Evolutionary conservation across 495 filamentous ascomycete genomes (phyloP).

Genomic region (Trichoderma asperelloides): DNA sequence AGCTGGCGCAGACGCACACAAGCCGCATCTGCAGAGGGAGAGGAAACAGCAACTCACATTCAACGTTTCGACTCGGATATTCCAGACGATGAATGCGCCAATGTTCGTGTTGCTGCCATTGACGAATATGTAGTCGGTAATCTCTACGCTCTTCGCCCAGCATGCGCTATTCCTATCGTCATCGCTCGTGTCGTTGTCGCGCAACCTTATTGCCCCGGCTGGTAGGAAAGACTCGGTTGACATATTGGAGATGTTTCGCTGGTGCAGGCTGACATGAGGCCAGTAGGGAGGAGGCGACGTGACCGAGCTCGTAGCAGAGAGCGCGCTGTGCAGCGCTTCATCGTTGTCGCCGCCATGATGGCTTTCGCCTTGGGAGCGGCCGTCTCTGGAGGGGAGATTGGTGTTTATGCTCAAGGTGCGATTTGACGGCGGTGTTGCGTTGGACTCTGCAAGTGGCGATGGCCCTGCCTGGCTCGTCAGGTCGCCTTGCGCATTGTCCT

Average conservation of each 20-base stretch:
- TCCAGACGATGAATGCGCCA: slow-evolving; percentile 50
- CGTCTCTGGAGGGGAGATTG: neutral
- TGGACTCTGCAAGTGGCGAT: neutral
- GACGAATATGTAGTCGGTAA: slow-evolving; percentile 41
- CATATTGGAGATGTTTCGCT: slow-evolving; percentile 27
- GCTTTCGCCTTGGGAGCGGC: neutral
- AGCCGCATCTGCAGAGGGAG: neutral
- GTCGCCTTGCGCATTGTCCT: slow-evolving; percentile 3
- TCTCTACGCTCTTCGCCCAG: slow-evolving; percentile 47
- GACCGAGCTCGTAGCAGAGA: neutral
- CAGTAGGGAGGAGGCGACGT: slow-evolving; percentile 6
- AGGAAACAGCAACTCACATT: slow-evolving; percentile 23
- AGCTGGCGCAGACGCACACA: neutral
- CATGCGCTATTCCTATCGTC: slow-evolving; percentile 43
- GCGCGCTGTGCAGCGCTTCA: neutral
- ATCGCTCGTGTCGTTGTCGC: slow-evolving; percentile 41
- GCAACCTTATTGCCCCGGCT: slow-evolving; percentile 40
- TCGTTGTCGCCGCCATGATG: neutral
- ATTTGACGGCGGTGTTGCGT: neutral
- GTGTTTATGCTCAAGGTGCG: neutral
- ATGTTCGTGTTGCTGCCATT: slow-evolving; percentile 42
- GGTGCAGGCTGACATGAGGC: slow-evolving; percentile 9
- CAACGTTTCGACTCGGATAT: slow-evolving; percentile 44
- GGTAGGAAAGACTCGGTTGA: slow-evolving; percentile 38
- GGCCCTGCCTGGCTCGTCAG: slow-evolving; percentile 1